These are phyloP conservation scores for Paraphaeosphaeria sporulosa DNA, from an alignment of 2,329 filamentous ascomycete species.

Conservation along the genomic window DNA sequence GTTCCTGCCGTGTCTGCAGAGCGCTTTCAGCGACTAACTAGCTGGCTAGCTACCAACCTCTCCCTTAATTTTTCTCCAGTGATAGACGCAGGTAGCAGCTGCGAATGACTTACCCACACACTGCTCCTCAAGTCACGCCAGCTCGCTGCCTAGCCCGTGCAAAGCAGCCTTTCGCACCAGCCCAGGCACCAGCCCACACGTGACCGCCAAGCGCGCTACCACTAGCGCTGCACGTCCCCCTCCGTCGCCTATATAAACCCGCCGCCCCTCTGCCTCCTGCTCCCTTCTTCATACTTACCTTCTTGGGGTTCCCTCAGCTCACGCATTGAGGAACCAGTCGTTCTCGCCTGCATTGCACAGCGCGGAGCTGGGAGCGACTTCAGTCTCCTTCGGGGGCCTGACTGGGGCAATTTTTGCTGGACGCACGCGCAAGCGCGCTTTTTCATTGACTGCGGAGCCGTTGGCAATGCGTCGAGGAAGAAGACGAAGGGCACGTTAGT, in stretches of 20 bases:
- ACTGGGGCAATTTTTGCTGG: constrained; percentile 44
- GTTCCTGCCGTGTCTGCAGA: no score
- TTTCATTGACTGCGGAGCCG: not conserved
- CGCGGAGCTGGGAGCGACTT: constrained; percentile 43
- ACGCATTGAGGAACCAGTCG: constrained; percentile 38
- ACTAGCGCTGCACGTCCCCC: not conserved
- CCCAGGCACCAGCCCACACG: not conserved
- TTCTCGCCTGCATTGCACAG: constrained; percentile 48
- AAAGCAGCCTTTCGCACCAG: no score
- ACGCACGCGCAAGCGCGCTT: not conserved
- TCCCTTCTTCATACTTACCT: constrained; percentile 39
- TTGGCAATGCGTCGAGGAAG: not conserved
- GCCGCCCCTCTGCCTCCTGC: not conserved
- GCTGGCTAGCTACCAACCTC: no score
- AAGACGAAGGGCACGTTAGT: not conserved
- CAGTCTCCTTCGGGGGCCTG: constrained; percentile 46
- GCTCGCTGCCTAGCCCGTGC: no score
- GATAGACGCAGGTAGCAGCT: no score
- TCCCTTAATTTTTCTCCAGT: no score
- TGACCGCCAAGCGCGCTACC: not conserved
- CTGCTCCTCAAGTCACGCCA: no score
- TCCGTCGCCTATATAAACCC: not conserved
- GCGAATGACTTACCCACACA: no score
- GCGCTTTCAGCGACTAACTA: no score
- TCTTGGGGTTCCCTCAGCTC: constrained; percentile 42